Evolutionary conservation across 148 eudicot genomes (phyloP).

Genomic region (Chenopodium album): DNA sequence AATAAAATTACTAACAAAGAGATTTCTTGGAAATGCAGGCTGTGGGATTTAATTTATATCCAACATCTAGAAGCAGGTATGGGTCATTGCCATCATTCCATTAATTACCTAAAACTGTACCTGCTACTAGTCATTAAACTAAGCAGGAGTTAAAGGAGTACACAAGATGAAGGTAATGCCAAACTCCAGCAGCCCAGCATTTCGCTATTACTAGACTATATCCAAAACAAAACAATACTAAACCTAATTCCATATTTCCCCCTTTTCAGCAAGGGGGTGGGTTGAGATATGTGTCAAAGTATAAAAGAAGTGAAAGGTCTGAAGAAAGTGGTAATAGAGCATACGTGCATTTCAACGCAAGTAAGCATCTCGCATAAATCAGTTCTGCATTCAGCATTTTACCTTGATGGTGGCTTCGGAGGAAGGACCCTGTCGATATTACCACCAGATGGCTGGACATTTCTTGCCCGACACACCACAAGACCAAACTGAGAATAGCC

Average conservation of each 20-base stretch:
- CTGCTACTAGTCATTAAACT: too few species aligned
- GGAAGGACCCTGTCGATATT: slow-evolving; percentile 29
- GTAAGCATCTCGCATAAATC: neutral
- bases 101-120: neutral
- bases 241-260: neutral
- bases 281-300: neutral
- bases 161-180: neutral
- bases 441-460: slow-evolving; percentile 31
- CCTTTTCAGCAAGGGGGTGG: neutral
- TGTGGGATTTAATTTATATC: neutral
- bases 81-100: neutral
- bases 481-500: slow-evolving; percentile 90
- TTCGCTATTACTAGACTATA: neutral
- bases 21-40: neutral
- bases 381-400: slow-evolving; percentile 13
- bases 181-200: neutral
- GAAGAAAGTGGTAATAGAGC: neutral
- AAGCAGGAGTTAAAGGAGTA: neutral
- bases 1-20: neutral
- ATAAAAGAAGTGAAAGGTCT: neutral
- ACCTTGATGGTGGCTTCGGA: slow-evolving; percentile 51
- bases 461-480: slow-evolving; percentile 47
- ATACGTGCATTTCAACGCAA: neutral
- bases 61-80: neutral
- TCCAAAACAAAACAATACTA: neutral